Base-by-base conservation (phyloP, 2,329 filamentous ascomycete genomes). In the Sporothrix brunneoviolacea region DNA sequence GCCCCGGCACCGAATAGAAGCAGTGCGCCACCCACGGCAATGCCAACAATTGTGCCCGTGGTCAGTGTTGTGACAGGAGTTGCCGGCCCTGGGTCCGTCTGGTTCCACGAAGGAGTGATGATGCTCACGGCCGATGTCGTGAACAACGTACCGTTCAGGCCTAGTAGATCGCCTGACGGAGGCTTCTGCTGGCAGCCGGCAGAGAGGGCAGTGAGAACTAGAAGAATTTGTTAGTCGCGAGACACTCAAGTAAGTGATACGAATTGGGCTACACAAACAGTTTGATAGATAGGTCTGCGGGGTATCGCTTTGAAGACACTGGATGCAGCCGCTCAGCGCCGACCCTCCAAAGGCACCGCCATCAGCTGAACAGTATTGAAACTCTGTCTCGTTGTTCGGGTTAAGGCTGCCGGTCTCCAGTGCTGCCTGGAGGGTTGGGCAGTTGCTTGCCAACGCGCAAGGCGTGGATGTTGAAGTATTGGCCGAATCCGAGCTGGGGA, bases 21-120 rank as follows among this genome's bases (percentile, higher is more conserved):
- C 0, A 75, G 62, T 0, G 65, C 65, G 7, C 67, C 70, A 12
- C 73, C 76, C 0, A 79, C 61, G 0, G 67, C 69, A 40, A 82
- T 80, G 16, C 77, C 77, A 0, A 74, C 72, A 15, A 79, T 75
- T n/a, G 73, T 72, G 2, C 73, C 71, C 0, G 70, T 69, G 0
- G 71, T 69, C 59, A 79, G 68, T 8, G 21, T 48, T 21, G 48
- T 40, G 8, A 22, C 43, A 15, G 33, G 9, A 58, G 58, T 4
- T 57, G 61, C 3, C 60, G 54, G 18, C 42, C n/a, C 57, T 0
- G 64, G 57, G 1, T 60, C 43, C 1, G 64, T 61, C 5, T 56
- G 33, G 43, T 63, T 61, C 8, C 55, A 58, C 0, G 66, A 55
- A 0, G 61, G 54, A 1, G 41, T 63, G 2, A 68, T 71, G n/a